phyloP scores from a whole-genome alignment of 352 stramenopile species.

The Globisporangium nagaii region DNA sequence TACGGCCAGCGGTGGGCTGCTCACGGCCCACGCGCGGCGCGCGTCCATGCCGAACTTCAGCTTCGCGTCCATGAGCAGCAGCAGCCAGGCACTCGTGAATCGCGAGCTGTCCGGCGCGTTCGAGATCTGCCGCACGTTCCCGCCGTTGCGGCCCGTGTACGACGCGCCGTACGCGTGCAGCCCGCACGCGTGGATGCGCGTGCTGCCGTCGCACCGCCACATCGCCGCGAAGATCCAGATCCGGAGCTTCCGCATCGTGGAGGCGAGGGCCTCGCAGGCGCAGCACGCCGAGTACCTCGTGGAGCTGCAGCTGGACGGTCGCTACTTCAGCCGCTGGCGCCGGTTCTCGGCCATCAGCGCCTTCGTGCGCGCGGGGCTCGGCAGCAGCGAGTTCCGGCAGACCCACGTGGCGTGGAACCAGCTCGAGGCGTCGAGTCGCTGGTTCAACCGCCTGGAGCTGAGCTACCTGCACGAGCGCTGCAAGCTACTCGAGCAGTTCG shows the following conservation, averaged over 20 bases:
- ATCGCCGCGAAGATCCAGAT: slow-evolving; percentile 79
- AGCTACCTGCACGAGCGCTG: slow-evolving; percentile 80
- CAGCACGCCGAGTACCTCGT: slow-evolving; percentile 81
- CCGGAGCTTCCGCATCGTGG: slow-evolving; percentile 78
- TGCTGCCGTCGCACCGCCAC: slow-evolving; percentile 62
- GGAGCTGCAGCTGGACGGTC: slow-evolving; percentile 68
- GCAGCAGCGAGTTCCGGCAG: slow-evolving; percentile 47
- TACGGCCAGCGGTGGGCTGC: slow-evolving; percentile 2
- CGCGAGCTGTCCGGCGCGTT: slow-evolving; percentile 60
- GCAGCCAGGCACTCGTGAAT: slow-evolving; percentile 42
- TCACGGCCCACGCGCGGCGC: slow-evolving; percentile 13
- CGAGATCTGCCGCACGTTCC: slow-evolving; percentile 68
- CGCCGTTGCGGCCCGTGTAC: slow-evolving; percentile 42
- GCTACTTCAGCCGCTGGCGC: slow-evolving; percentile 69
- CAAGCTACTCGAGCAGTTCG: slow-evolving; percentile 70
- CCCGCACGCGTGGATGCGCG: slow-evolving; percentile 55
- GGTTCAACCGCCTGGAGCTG: slow-evolving; percentile 82
- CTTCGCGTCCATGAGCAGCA: slow-evolving; percentile 1
- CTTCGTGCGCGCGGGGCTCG: slow-evolving; percentile 54
- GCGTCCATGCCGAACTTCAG: slow-evolving; percentile 23
- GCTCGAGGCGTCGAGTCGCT: slow-evolving; percentile 54
- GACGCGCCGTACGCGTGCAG: slow-evolving; percentile 61
- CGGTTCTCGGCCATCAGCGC: slow-evolving; percentile 69
- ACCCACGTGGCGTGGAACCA: slow-evolving; percentile 50
- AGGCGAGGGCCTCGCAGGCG: slow-evolving; percentile 31